These are phyloP conservation scores for Aureococcus anophagefferens DNA, from an alignment of 108 stramenopile genomes.

Conservation along the genomic window DNA sequence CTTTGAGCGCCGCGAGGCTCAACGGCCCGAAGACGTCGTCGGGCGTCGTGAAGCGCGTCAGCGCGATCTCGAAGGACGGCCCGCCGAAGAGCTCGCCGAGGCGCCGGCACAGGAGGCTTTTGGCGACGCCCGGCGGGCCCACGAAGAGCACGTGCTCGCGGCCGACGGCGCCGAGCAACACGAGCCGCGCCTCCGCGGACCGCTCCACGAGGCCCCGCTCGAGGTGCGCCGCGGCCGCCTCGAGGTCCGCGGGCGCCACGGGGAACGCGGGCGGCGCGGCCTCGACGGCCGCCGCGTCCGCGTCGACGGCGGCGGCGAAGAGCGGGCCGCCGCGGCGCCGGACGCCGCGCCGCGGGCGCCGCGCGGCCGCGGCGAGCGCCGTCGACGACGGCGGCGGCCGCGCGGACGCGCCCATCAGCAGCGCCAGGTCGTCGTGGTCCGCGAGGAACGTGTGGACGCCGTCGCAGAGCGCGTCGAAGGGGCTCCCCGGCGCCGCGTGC, in stretches of 20 bases:
- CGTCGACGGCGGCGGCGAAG: constrained; percentile 4
- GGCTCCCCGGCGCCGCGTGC: background rate
- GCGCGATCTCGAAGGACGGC: constrained; percentile 44
- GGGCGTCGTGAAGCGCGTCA: constrained; percentile 64
- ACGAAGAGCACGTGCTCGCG: constrained; percentile 56
- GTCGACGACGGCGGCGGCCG: background rate
- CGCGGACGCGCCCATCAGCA: background rate
- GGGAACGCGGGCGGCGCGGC: background rate
- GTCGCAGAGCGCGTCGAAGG: constrained; percentile 47
- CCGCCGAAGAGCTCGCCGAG: constrained; percentile 44
- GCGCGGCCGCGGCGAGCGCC: too few species aligned
- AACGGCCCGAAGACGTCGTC: constrained; percentile 62
- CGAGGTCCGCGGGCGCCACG: constrained; percentile 1
- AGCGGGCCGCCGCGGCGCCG: background rate
- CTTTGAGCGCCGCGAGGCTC: constrained; percentile 49
- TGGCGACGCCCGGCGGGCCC: constrained; percentile 46
- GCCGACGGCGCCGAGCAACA: constrained; percentile 52
- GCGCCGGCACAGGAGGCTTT: constrained; percentile 47
- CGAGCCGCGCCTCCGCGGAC: constrained; percentile 49
- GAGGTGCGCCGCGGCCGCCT: constrained; percentile 36
- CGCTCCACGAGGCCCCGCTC: constrained; percentile 57
- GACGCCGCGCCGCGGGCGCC: too few species aligned
- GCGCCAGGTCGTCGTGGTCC: constrained; percentile 32
- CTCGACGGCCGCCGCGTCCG: constrained; percentile 11
- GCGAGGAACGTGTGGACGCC: constrained; percentile 51